Conservation (phyloP, 228 moss, liverwort and hornwort species). For the Sphagnum magellanicum region DNA sequence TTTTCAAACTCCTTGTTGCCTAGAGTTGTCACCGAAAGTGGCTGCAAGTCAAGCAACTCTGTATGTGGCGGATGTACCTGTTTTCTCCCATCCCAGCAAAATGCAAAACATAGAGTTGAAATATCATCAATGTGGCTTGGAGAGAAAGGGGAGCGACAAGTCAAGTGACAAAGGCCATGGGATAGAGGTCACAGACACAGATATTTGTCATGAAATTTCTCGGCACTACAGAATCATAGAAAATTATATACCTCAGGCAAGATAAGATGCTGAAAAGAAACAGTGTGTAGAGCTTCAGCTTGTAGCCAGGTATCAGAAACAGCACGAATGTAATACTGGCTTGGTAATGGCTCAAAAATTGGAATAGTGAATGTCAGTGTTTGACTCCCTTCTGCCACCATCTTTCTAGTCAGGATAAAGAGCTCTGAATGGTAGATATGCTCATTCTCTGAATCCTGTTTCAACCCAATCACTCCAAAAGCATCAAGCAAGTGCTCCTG, state of each 20-base stretch:
- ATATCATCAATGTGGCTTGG: neutral
- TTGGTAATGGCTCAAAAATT: conserved; percentile 93
- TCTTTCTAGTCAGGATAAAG: conserved; percentile 76
- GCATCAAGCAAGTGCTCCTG: neutral
- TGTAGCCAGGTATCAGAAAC: conserved; percentile 95
- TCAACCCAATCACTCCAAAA: neutral
- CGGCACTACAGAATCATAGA: too few relatives aligned
- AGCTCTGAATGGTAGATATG: conserved; percentile 98
- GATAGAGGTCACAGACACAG: too few relatives aligned
- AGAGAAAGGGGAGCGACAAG: neutral
- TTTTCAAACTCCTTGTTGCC: conserved; percentile 70
- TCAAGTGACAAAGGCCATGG: neutral
- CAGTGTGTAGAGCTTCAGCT: conserved; percentile 70
- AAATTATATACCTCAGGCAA: conserved; percentile 64
- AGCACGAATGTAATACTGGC: conserved; percentile 93
- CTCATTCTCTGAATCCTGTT: conserved; percentile 97
- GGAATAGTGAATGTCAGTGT: conserved; percentile 91
- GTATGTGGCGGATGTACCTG: conserved; percentile 94
- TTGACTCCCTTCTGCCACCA: conserved; percentile 80
- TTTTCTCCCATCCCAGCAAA: conserved; percentile 14
- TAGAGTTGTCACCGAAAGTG: conserved; percentile 73
- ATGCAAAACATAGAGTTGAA: neutral
- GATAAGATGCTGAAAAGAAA: conserved; percentile 96
- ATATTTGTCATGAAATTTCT: too few relatives aligned
- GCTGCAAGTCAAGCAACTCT: conserved; percentile 83